Conservation (phyloP, 2,329 filamentous ascomycete species). For the Ophiostoma populinum region DNA sequence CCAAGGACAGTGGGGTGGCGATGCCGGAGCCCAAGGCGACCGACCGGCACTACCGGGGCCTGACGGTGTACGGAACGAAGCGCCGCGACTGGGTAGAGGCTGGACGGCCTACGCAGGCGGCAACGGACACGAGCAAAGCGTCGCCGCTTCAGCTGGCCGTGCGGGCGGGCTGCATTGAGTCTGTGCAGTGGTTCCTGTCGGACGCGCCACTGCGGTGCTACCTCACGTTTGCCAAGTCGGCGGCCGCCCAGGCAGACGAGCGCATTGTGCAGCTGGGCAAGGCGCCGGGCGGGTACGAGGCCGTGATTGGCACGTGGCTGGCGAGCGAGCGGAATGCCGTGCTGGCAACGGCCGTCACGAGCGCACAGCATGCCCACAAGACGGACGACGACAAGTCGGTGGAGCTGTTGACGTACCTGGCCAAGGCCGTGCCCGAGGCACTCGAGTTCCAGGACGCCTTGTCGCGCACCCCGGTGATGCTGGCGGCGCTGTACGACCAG, state of each 20-base stretch:
- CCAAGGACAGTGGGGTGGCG: slow-evolving; percentile 47
- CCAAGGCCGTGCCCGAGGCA: slow-evolving; percentile 40
- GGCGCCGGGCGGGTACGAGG: slow-evolving; percentile 44
- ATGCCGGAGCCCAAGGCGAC: slow-evolving; percentile 45
- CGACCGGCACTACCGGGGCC: slow-evolving; percentile 60
- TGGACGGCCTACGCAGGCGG: slow-evolving; percentile 29
- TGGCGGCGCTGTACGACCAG: slow-evolving; percentile 43
- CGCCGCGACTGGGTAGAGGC: slow-evolving; percentile 54
- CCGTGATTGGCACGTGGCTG: slow-evolving; percentile 45
- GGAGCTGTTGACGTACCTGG: slow-evolving; percentile 46
- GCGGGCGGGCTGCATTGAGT: slow-evolving; percentile 38
- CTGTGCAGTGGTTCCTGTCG: slow-evolving; percentile 61
- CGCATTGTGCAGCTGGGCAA: slow-evolving; percentile 44
- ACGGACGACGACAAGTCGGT: slow-evolving; percentile 23
- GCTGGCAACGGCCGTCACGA: slow-evolving; percentile 48
- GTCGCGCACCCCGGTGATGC: slow-evolving; percentile 49
- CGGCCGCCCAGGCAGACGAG: slow-evolving; percentile 40
- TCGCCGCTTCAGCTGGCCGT: slow-evolving; percentile 47
- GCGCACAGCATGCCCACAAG: too few species aligned
- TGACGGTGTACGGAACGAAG: slow-evolving; percentile 61
- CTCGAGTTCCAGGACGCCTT: slow-evolving; percentile 42
- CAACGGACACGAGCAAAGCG: slow-evolving; percentile 23
- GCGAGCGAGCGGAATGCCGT: slow-evolving; percentile 40
- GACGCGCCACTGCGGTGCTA: slow-evolving; percentile 53
- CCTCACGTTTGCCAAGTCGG: slow-evolving; percentile 44